These are phyloP conservation scores for Jatropha multifida DNA, from an alignment of 441 rosid genomes.

Conservation along the genomic window DNA sequence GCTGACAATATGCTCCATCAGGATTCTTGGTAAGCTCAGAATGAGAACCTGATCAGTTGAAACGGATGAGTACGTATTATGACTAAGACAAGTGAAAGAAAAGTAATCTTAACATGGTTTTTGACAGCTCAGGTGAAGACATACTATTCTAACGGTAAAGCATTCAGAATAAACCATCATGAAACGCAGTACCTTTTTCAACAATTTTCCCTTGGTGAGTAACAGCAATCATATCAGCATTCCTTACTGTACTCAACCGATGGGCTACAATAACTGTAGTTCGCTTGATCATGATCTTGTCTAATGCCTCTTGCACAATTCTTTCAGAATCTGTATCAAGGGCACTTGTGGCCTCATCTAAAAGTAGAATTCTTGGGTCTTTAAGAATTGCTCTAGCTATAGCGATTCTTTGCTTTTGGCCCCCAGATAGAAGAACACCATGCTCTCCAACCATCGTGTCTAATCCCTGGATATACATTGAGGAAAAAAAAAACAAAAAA, in stretches of 20 bases:
- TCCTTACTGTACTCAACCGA: conserved; percentile 58
- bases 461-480: conserved; percentile 41
- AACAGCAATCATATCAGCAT: conserved; percentile 58
- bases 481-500: background rate
- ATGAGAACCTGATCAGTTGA: conserved; percentile 51
- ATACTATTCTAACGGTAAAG: no score
- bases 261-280: conserved; percentile 69
- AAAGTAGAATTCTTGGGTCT: conserved; percentile 57
- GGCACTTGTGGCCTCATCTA: conserved; percentile 74
- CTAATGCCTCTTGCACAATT: conserved; percentile 70
- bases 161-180: no score
- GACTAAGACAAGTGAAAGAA: no score
- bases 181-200: conserved; percentile 46
- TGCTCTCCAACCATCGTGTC: conserved; percentile 77
- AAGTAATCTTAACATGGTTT: no score
- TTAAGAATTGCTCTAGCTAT: conserved; percentile 71
- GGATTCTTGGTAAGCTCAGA: conserved; percentile 45
- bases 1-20: conserved; percentile 50
- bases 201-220: conserved; percentile 58
- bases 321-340: conserved; percentile 69
- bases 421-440: conserved; percentile 71
- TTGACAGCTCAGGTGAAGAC: no score
- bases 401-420: conserved; percentile 76
- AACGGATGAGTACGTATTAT: background rate
- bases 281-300: conserved; percentile 58